Base-by-base conservation (phyloP, 2,329 filamentous ascomycete species). In the Colletotrichum costaricense region DNA sequence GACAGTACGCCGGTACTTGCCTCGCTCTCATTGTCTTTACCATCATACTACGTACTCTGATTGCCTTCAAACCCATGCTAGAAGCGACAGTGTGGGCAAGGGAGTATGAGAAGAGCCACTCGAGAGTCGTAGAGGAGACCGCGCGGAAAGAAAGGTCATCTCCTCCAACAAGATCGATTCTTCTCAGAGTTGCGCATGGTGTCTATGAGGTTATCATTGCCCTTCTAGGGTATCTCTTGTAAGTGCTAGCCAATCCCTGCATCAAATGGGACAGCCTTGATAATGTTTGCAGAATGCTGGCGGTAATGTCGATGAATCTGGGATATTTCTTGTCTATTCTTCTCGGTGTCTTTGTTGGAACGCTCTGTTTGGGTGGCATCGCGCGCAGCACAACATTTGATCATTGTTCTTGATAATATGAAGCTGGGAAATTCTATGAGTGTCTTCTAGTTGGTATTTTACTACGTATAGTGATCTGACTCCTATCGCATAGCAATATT, bases 221-320 rank as follows among this genome's bases (percentile, higher is more conserved):
- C 6, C 30, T 68, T 8, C n/a, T 72, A 16, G 92, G 91, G 5
- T 96, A 95, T 82, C 83, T 97, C 56, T 89, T 96, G 94, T 95
- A 84, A 88, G 93, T 49, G 19, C 90, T n/a, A 46, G 16, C 90
- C n/a, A 46, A 22, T 64, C 38, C 35, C n/a, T 19, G 19, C 8
- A 33, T 33, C 19, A 49, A 11, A 22, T n/a, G 19, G 42, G 19
- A 49, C 19, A 49, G 19, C 4, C 28, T 9, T 12, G 12, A 12
- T 72, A 26, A 71, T 35, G 8, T 16, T 38, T 22, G 49, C 77
- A 96, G 94, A 66, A 97, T 97, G 94, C 84, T 96, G 82, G 93
- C 92, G 7, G 91, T 95, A 76, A 97, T 95, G 93, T 94, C 92
- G 0, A 88, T 93, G 83, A 95, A 95, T 77, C 87, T 94, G 19